Conservation (phyloP, 2,329 filamentous ascomycete species). For the Aspergillus fructus region DNA sequence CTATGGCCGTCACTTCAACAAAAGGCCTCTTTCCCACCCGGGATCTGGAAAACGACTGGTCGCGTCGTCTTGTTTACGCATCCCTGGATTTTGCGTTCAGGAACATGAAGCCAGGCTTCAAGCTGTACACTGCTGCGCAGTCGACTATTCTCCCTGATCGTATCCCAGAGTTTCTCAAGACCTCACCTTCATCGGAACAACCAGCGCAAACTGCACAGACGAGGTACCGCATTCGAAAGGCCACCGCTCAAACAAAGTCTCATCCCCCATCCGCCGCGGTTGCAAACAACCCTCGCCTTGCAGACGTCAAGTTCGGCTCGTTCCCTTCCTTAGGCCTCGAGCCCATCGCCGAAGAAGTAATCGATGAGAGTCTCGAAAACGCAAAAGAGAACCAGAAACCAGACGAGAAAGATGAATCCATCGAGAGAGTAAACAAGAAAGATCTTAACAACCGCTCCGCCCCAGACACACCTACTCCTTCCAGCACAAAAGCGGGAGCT, state of each 20-base stretch:
- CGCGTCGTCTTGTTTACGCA: conserved; percentile 12
- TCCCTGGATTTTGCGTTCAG: conserved; percentile 25
- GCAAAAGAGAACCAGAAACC: no score
- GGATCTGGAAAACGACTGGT: conserved; percentile 12
- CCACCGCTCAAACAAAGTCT: not conserved
- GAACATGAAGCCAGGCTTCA: conserved; percentile 22
- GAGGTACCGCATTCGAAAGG: no score
- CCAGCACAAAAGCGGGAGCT: not conserved
- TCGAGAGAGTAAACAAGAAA: not conserved
- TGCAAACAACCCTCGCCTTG: conserved; percentile 19
- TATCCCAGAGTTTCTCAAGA: conserved; percentile 22
- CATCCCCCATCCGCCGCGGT: conserved; percentile 2
- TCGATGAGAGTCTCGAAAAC: no score
- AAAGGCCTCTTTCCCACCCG: not conserved
- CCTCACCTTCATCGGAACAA: not conserved
- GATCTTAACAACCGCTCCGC: not conserved
- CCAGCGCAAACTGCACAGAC: no score
- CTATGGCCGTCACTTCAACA: not conserved
- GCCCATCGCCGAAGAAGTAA: conserved; percentile 1
- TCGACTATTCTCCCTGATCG: conserved; percentile 23
- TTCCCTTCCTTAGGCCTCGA: not conserved
- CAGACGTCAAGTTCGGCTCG: conserved; percentile 24
- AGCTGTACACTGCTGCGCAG: conserved; percentile 26
- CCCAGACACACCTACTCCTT: not conserved
- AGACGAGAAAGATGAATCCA: not conserved